Conservation (phyloP, 371 early-diverging fungal species). For the Apophysomyces elegans region DNA sequence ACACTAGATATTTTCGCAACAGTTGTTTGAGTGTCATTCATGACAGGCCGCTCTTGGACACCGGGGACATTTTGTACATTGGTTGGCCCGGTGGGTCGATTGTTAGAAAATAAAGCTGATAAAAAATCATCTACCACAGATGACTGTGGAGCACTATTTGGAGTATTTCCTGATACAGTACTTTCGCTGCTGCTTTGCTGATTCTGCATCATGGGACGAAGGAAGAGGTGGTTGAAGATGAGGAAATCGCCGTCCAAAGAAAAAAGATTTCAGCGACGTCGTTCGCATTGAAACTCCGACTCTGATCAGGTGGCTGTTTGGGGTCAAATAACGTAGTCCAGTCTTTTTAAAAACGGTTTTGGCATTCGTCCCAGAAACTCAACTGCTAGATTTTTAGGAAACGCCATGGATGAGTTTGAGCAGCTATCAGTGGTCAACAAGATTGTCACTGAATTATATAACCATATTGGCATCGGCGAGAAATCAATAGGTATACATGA, state of each 20-base stretch:
- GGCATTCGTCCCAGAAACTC: too few relatives aligned
- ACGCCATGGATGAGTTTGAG: conserved; percentile 69
- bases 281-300: too few relatives aligned
- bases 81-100: conserved; percentile 34
- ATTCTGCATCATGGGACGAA: conserved; percentile 11
- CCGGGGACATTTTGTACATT: conserved; percentile 3
- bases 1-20: conserved; percentile 15
- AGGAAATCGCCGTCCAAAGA: neutral
- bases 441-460: conserved; percentile 87
- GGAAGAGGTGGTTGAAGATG: neutral
- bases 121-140: conserved; percentile 55
- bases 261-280: too few relatives aligned
- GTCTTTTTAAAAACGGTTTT: too few relatives aligned
- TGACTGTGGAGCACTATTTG: conserved; percentile 22
- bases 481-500: conserved; percentile 66
- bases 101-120: conserved; percentile 51
- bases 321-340: too few relatives aligned
- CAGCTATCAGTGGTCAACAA: conserved; percentile 91
- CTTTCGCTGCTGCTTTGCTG: conserved; percentile 8
- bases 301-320: too few relatives aligned
- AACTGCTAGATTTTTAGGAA: neutral
- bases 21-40: conserved; percentile 66
- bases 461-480: conserved; percentile 93
- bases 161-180: conserved; percentile 15
- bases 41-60: conserved; percentile 66